Evolutionary conservation across 2,329 filamentous ascomycete species (phyloP), one percentile per base, ranked within the genome.

Genomic region (Phialophora chinensis): DNA sequence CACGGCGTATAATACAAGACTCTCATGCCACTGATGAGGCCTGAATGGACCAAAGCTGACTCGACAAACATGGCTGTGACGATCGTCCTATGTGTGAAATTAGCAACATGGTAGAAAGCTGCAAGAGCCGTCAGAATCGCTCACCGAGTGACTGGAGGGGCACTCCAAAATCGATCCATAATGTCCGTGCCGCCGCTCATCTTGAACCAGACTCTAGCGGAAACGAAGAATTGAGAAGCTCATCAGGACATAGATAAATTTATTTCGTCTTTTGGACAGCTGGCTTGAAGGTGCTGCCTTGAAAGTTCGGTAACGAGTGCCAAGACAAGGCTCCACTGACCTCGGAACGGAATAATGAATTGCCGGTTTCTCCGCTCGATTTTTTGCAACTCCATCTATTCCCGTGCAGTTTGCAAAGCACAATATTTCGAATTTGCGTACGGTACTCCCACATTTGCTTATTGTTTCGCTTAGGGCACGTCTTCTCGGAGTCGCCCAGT

Each of bases 71-170:
- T 85, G 59, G 85, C 82, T 63, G 87, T 86, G 73, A 89, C 87
- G 69, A 92, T 80, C 63, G 88, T 91, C 81, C 91, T 92, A 78
- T 58, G 84, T 84, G 77, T 83, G 80, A 77, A 76, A n/a, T 54
- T 14, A n/a, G 11, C 7, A 14, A 44, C 12, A 17, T 74, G 70
- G 65, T 59, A 63, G 38, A 33, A 47, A 55, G 63, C 61, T 60
- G 47, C 42, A 58, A 64, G 33, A 52, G 63, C 42, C 6, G 17
- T 44, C 38, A 56, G 61, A 53, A 71, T 47, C 63, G 73, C 81
- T 74, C 84, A 90, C 88, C 88, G 87, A 65, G 86, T 82, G 72
- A 91, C 86, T 63, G 88, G 88, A 74, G 88, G 88, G 73, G 86
- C 84, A 72, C 84, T 82, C 86, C 86, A 89, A 76, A 89, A 90